A percentile compares a stretch with the other conserved stretches of the same genome.
Conservation (phyloP, 768 basidiomycete genomes). For the Hydnomerulius pinastri region DNA sequence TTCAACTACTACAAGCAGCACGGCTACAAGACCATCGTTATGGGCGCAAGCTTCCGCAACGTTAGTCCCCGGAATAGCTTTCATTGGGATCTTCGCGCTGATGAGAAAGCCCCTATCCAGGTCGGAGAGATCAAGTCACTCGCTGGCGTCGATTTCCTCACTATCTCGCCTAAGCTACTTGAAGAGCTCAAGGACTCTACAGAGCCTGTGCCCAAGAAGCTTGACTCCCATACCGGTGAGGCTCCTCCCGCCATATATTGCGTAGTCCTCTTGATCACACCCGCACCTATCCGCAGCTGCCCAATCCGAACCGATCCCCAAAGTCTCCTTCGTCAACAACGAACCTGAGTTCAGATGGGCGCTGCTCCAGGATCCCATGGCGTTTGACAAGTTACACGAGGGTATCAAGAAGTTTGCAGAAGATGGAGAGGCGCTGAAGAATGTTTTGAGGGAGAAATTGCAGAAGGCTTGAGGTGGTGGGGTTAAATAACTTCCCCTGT, state of each 20-base stretch:
- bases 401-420: constrained; percentile 97
- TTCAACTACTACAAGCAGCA: constrained; percentile 99
- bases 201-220: constrained; percentile 77
- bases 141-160: constrained; percentile 94
- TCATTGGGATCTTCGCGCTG: neutral
- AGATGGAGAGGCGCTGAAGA: constrained; percentile 86
- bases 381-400: constrained; percentile 94
- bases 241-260: neutral
- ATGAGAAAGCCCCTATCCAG: constrained; percentile 37
- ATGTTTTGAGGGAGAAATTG: constrained; percentile 70
- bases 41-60: constrained; percentile 99
- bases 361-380: constrained; percentile 89
- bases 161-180: constrained; percentile 85
- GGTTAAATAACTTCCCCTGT: no score
- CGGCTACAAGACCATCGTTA: constrained; percentile 95
- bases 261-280: neutral
- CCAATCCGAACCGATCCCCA: no score
- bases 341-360: constrained; percentile 93
- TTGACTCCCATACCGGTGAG: constrained; percentile 63
- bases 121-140: constrained; percentile 89
- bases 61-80: constrained; percentile 42
- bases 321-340: no score
- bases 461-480: constrained; percentile 11
- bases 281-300: constrained; percentile 40
- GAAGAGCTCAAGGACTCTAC: constrained; percentile 83